phyloP scores from a whole-genome alignment of 1,284 basidiomycete species.

The Microbotryomycetes sp. region DNA sequence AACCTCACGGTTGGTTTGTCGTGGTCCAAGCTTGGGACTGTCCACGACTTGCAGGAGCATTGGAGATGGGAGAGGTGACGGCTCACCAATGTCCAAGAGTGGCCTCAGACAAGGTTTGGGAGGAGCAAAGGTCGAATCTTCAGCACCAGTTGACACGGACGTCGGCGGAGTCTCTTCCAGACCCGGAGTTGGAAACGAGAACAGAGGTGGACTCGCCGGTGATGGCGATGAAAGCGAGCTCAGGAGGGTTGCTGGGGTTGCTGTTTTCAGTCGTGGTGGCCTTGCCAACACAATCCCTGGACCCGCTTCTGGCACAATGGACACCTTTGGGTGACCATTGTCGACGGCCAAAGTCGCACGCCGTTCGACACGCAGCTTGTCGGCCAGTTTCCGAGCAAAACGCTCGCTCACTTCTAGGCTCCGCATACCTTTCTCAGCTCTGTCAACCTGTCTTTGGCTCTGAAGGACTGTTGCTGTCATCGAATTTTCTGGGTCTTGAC shows the following conservation, averaged over 20 bases:
- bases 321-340: background rate
- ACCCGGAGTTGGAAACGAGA: background rate
- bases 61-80: background rate
- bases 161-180: background rate
- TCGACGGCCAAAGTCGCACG: conserved; percentile 5
- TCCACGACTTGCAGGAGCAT: background rate
- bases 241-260: background rate
- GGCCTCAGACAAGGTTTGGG: background rate
- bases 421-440: conserved; percentile 21
- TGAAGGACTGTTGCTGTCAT: background rate
- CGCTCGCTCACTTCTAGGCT: conserved; percentile 12
- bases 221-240: conserved; percentile 7
- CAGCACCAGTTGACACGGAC: background rate
- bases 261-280: background rate
- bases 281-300: background rate
- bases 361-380: background rate
- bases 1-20: no score
- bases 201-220: conserved; percentile 5
- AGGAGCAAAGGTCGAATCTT: background rate
- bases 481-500: background rate
- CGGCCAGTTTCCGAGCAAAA: conserved; percentile 6
- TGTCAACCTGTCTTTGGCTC: conserved; percentile 6
- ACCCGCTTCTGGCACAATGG: no score
- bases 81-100: background rate
- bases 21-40: background rate